A percentile compares a stretch with the other conserved stretches of the same genome.
Evolutionary conservation across 345 rosid genomes (phyloP).

Genomic region (Brassica cretica): DNA sequence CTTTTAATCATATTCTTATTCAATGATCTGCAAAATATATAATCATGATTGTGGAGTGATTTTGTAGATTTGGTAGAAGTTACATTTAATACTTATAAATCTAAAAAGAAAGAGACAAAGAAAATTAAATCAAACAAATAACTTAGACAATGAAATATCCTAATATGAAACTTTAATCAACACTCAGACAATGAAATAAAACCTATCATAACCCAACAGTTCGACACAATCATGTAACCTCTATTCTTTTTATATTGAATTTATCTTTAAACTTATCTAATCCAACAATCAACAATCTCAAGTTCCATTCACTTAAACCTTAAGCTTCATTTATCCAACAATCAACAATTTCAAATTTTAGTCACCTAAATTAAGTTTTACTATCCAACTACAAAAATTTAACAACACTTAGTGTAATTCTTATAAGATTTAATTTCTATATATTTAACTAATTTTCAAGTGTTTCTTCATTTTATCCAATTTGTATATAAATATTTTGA

Average conservation of each 20-base stretch:
- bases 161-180: neutral
- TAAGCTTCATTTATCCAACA: neutral
- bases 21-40: too few species aligned
- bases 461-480: too few species aligned
- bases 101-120: neutral
- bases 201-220: neutral
- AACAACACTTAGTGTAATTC: neutral
- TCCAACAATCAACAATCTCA: neutral
- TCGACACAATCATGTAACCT: neutral
- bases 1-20: too few species aligned
- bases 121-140: neutral
- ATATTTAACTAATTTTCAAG: neutral
- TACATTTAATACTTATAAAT: neutral
- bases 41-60: neutral
- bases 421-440: neutral
- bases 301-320: neutral
- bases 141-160: neutral
- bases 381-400: neutral
- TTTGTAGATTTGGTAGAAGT: neutral
- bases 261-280: neutral
- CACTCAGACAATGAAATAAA: neutral
- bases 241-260: neutral
- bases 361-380: neutral
- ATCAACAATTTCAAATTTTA: neutral
- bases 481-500: too few species aligned